Conservation (phyloP, 78 protist species). For the Cavenderia fasciculata region DNA sequence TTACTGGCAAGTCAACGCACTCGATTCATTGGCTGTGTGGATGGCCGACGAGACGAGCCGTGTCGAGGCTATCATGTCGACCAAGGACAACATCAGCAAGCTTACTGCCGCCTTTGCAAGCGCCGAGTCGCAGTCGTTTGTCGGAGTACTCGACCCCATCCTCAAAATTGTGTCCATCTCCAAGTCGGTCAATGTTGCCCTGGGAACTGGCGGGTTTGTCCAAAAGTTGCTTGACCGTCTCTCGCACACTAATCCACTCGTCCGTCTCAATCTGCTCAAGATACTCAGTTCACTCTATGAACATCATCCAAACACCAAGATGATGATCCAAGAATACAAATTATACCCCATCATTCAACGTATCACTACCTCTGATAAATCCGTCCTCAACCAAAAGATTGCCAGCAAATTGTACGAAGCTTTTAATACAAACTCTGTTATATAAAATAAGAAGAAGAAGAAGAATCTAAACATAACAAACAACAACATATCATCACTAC, state of each 20-base stretch:
- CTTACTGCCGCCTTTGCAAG: slow-evolving; percentile 15
- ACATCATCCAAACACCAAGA: slow-evolving; percentile 68
- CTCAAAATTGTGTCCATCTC: slow-evolving; percentile 41
- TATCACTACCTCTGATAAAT: slow-evolving; percentile 59
- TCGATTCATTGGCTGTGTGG: slow-evolving; percentile 91
- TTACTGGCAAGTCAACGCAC: slow-evolving; percentile 86
- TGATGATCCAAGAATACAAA: slow-evolving; percentile 69
- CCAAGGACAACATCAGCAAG: slow-evolving; percentile 8
- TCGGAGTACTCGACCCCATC: slow-evolving; percentile 71
- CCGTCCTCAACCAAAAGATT: slow-evolving; percentile 52
- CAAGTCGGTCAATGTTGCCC: slow-evolving; percentile 9
- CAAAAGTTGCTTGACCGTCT: slow-evolving; percentile 40
- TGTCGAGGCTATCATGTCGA: slow-evolving; percentile 55
- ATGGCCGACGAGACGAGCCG: slow-evolving; percentile 60
- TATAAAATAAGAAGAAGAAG: not conserved
- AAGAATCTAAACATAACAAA: not conserved
- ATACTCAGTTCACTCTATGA: slow-evolving; percentile 56
- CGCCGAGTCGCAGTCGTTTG: slow-evolving; percentile 56
- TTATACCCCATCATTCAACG: slow-evolving; percentile 59
- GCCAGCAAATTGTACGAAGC: slow-evolving; percentile 66
- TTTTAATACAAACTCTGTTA: slow-evolving; percentile 67
- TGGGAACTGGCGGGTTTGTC: slow-evolving; percentile 63
- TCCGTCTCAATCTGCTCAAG: slow-evolving; percentile 53
- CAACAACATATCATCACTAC: too few relatives aligned
- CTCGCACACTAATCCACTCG: slow-evolving; percentile 35